Base-by-base conservation (phyloP, 805 yeast genomes). In the Saccharomyces jurei region DNA sequence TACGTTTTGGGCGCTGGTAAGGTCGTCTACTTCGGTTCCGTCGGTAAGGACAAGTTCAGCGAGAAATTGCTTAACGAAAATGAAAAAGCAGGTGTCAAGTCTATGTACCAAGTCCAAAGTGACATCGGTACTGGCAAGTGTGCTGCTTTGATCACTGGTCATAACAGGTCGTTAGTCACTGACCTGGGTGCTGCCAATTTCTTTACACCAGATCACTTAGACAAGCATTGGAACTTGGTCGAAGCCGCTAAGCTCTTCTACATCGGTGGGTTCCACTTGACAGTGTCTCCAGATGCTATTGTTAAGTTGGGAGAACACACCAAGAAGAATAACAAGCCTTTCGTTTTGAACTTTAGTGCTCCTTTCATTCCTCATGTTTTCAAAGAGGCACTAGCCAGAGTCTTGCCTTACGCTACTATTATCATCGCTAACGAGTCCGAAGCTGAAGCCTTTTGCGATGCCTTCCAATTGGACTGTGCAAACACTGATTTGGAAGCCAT, bases 231-330 rank as follows among this genome's bases (percentile, higher is more conserved):
- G 97, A 76, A 75, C 60, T 74, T 77, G 56, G 96, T 94, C 58
- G 90, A 89, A 74, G 77, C 76, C 51, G 98, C 92, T 57, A 78
- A 83, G 71, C 79, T 77, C 66, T 94, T 76, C 79, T 94, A 94
- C 81, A 87, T 94, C 69, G 99, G 98, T 67, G 99, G 99, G n/a
- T 94, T 84, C 89, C 99, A 94, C 74, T 81, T 94, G 75, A 94
- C 99, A 55, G 99, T 94, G 55, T 88, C 96, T 61, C 97, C 96
- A 61, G 96, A 86, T 56, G 97, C 99, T 54, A 94, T 94, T 67
- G 78, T 80, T 63, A 83, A 84, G 56, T 79, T 94, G 65, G 99
- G 97, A 63, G 80, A 89, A 74, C 96, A 94, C 70, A 97, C 98
- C 60, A 87, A 94, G 58, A 87, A 77, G 57, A 80, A 75, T 66